These are phyloP conservation scores for Clonostachys byssicola DNA, from an alignment of 2,329 filamentous ascomycete species.

Conservation along the genomic window DNA sequence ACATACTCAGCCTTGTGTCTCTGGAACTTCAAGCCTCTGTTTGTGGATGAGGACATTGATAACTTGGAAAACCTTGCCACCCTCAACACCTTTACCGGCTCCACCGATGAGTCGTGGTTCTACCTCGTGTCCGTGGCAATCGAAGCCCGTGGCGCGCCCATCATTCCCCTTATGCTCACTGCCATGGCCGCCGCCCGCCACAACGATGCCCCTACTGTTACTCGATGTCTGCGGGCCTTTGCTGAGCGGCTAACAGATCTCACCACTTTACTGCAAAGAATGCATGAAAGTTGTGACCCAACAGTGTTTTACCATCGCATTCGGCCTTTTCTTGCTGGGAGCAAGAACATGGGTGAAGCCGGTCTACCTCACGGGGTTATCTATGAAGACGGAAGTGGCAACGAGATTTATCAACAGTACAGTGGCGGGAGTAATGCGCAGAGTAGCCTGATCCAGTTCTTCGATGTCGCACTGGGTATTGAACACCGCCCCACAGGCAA, in stretches of 20 bases:
- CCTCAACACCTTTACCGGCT: constrained; percentile 87
- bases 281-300: constrained; percentile 95
- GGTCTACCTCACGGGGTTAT: constrained; percentile 83
- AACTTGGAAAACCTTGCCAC: constrained; percentile 84
- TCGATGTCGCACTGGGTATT: constrained; percentile 86
- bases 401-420: constrained; percentile 72
- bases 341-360: constrained; percentile 96
- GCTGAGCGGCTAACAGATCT: constrained; percentile 87
- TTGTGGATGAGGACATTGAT: constrained; percentile 76
- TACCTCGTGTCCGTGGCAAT: constrained; percentile 95
- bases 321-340: constrained; percentile 90
- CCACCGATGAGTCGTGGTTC: constrained; percentile 97
- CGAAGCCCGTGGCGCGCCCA: constrained; percentile 83
- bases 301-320: constrained; percentile 95
- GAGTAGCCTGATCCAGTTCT: constrained; percentile 95
- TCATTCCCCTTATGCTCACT: constrained; percentile 82
- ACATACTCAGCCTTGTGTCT: constrained; percentile 89
- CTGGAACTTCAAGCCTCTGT: constrained; percentile 96
- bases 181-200: constrained; percentile 77
- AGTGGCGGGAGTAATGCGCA: constrained; percentile 95
- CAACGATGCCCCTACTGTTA: constrained; percentile 67
- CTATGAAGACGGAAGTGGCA: constrained; percentile 76
- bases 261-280: constrained; percentile 71
- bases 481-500: constrained; percentile 84
- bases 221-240: constrained; percentile 72